Percentiles rank a stretch among this genome's conserved stretches.
These are phyloP conservation scores for Rhynchosporium agropyri DNA, from an alignment of 2,329 filamentous ascomycete genomes.

Conservation along the genomic window DNA sequence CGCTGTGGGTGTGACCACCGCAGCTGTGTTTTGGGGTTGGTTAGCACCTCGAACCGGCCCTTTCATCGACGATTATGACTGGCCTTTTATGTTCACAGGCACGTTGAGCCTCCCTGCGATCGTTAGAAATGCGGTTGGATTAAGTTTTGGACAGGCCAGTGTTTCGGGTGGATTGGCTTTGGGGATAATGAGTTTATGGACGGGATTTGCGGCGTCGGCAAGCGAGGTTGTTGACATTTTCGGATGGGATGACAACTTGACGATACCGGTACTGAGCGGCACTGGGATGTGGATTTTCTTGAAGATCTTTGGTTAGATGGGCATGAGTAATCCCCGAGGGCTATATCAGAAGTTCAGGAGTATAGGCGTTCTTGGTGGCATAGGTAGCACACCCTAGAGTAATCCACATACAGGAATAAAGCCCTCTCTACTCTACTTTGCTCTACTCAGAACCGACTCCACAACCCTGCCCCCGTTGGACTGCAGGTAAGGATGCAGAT, in stretches of 20 bases:
- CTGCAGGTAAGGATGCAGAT: neutral
- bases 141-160: constrained; percentile 59
- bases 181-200: constrained; percentile 79
- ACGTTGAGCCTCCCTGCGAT: constrained; percentile 68
- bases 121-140: constrained; percentile 61
- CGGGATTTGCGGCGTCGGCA: constrained; percentile 83
- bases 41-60: constrained; percentile 70
- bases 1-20: constrained; percentile 78
- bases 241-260: constrained; percentile 96
- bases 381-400: constrained; percentile 28
- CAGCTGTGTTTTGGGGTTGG: constrained; percentile 85
- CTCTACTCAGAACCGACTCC: neutral
- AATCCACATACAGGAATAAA: constrained; percentile 27
- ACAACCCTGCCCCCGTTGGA: constrained; percentile 1
- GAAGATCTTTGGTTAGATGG: constrained; percentile 69
- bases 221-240: constrained; percentile 92
- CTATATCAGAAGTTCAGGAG: constrained; percentile 13
- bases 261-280: constrained; percentile 90
- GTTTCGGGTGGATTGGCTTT: constrained; percentile 74
- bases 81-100: constrained; percentile 81
- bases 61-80: constrained; percentile 68
- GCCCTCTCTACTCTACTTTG: neutral
- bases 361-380: constrained; percentile 30
- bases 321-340: constrained; percentile 20
- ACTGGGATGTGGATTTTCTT: constrained; percentile 89